Conservation (phyloP, 352 stramenopile genomes). For the Discostella stelligera region DNA sequence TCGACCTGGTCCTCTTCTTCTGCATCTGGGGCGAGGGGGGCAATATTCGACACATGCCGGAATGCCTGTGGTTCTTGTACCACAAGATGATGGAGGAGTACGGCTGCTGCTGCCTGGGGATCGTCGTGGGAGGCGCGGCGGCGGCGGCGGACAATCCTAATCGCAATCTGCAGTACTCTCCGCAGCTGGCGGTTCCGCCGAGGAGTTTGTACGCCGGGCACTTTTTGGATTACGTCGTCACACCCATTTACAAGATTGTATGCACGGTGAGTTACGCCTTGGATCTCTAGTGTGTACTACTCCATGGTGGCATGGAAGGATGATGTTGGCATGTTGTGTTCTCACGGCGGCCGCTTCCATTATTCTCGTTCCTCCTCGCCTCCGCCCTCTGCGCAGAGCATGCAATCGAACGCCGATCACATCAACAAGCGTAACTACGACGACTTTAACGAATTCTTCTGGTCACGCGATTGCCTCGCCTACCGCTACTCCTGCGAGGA, state of each 20-base stretch:
- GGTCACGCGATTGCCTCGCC: conserved; percentile 92
- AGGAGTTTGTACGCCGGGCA: conserved; percentile 90
- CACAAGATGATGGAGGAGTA: conserved; percentile 91
- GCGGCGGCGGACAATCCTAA: conserved; percentile 12
- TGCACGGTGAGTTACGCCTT: conserved; percentile 79
- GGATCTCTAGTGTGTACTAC: not conserved
- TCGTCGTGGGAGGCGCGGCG: conserved; percentile 20
- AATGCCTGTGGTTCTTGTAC: conserved; percentile 98
- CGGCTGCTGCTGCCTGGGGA: conserved; percentile 40
- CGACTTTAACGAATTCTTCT: conserved; percentile 99
- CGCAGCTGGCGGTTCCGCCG: conserved; percentile 53
- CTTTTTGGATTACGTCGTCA: conserved; percentile 97
- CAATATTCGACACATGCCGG: conserved; percentile 96
- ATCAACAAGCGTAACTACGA: conserved; percentile 96
- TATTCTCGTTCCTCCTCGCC: conserved; percentile 3
- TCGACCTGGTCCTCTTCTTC: conserved; percentile 95
- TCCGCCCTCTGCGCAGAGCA: conserved; percentile 50
- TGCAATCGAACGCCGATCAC: conserved; percentile 87
- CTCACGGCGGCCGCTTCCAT: not conserved
- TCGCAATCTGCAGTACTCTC: not conserved
- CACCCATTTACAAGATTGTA: conserved; percentile 95
- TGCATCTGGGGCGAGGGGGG: conserved; percentile 98
- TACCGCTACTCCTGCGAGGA: conserved; percentile 92
- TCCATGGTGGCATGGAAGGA: not conserved
- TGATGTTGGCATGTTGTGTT: conserved; percentile 11